Evolutionary conservation across 2,329 filamentous ascomycete species (phyloP).

Genomic region (Clarireedia sp.): DNA sequence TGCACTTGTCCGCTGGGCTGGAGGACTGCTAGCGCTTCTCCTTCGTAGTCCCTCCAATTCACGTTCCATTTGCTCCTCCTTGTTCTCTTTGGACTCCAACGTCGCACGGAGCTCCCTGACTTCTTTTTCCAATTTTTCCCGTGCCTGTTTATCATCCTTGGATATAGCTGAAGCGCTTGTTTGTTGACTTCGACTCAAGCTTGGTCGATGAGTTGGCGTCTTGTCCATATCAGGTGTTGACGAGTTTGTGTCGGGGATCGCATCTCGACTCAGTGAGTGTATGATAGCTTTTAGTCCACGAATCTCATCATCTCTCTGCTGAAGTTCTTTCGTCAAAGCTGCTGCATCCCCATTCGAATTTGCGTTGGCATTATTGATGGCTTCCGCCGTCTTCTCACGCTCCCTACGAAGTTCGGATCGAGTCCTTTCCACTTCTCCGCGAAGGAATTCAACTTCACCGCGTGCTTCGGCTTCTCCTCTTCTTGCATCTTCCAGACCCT

Average conservation of each 20-base stretch:
- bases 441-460: constrained; percentile 89
- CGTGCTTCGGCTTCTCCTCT: constrained; percentile 91
- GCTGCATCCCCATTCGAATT: constrained; percentile 35
- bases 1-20: constrained; percentile 43
- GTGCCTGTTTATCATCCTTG: constrained; percentile 47
- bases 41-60: constrained; percentile 64
- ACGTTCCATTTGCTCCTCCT: constrained; percentile 80
- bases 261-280: constrained; percentile 80
- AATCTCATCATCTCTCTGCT: constrained; percentile 96
- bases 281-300: constrained; percentile 96
- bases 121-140: constrained; percentile 70
- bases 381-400: constrained; percentile 68
- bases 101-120: constrained; percentile 68
- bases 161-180: constrained; percentile 33
- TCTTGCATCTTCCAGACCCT: constrained; percentile 89
- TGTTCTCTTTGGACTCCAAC: constrained; percentile 61
- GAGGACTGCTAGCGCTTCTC: constrained; percentile 29
- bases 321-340: constrained; percentile 63
- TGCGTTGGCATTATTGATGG: constrained; percentile 40
- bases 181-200: constrained; percentile 34
- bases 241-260: constrained; percentile 31
- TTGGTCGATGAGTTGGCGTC: constrained; percentile 25
- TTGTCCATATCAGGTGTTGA: constrained; percentile 22
- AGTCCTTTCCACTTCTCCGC: constrained; percentile 89
- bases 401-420: constrained; percentile 82